Base-by-base conservation (phyloP, 331 rosid species). In the Pyracantha coccinea region DNA sequence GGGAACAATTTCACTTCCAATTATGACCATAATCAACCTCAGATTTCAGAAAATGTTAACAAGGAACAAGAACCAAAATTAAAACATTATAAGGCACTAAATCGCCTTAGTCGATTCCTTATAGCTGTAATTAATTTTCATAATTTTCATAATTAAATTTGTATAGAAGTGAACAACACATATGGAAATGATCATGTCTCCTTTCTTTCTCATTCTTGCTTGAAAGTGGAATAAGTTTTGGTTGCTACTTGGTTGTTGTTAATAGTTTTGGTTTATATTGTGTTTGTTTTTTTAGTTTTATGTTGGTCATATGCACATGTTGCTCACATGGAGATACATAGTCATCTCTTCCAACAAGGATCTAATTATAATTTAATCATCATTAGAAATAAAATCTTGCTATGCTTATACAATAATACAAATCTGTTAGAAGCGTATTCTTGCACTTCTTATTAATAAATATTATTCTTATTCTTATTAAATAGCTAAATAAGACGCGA, bases 131-230 rank as follows among this genome's bases (percentile, higher is more conserved):
- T 44, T 32, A 65, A 6, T 17, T 6, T 13, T 32, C 47, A 7
- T 69, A 28, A 8, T 7, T 54, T 1, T 24, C 7, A 60, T 6
- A 54, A 7, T 53, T 58, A 11, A 11, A 41, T 41, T 41, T 58
- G 17, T 58, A 21, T 58, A 20, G 63, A 12, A 9, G 20, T 54
- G 59, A 20, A 54, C 9, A 23, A 12, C 29, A 23, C 47, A 3
- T 38, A 10, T 41, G 58, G 81, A 47, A 77, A 60, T 61, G 35
- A 24, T 61, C 57, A 69, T 61, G 76, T 77, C 65, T 55, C 81
- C 76, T 61, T 13, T 55, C 66, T 33, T 35, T 28, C 75, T 19
- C 62, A 52, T 24, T 72, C 29, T 58, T 28, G 57, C 45, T 58
- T 57, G 38, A 44, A 41, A 41, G 47, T 41, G 14, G 47, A 41